These are phyloP conservation scores for Ganoderma sp. DNA, from an alignment of 1,284 basidiomycete genomes.

Conservation along the genomic window DNA sequence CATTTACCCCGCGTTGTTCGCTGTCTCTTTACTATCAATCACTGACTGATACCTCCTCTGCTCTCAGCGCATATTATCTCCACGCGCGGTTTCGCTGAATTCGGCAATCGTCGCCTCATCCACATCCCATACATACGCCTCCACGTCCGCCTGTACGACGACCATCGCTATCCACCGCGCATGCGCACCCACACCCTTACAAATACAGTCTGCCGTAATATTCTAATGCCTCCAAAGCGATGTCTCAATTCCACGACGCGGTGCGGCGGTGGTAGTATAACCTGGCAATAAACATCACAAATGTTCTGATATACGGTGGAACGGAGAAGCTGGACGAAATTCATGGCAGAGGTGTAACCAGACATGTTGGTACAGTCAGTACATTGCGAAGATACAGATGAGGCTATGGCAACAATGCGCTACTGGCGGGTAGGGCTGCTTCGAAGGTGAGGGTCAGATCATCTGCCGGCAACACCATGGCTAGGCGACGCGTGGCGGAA, in stretches of 20 bases:
- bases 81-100: background rate
- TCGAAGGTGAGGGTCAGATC: background rate
- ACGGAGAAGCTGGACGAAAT: background rate
- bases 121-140: slow-evolving; percentile 4
- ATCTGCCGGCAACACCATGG: background rate
- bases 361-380: background rate
- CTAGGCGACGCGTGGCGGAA: background rate
- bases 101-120: slow-evolving; percentile 1
- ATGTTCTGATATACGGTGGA: background rate
- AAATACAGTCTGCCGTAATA: slow-evolving; percentile 30
- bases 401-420: background rate
- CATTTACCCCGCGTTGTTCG: slow-evolving; percentile 19
- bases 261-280: slow-evolving; percentile 21
- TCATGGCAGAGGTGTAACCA: background rate
- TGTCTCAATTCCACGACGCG: background rate
- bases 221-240: slow-evolving; percentile 22
- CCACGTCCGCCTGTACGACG: slow-evolving; percentile 6
- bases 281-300: slow-evolving; percentile 10
- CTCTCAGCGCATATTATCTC: slow-evolving; percentile 15
- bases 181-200: slow-evolving; percentile 19
- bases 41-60: slow-evolving; percentile 30
- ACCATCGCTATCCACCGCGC: slow-evolving; percentile 16
- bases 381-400: background rate
- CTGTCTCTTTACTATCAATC: slow-evolving; percentile 18
- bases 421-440: slow-evolving; percentile 6